Evolutionary conservation across 192 early-diverging fungal genomes (phyloP).

Genomic region (Linnemannia exigua): DNA sequence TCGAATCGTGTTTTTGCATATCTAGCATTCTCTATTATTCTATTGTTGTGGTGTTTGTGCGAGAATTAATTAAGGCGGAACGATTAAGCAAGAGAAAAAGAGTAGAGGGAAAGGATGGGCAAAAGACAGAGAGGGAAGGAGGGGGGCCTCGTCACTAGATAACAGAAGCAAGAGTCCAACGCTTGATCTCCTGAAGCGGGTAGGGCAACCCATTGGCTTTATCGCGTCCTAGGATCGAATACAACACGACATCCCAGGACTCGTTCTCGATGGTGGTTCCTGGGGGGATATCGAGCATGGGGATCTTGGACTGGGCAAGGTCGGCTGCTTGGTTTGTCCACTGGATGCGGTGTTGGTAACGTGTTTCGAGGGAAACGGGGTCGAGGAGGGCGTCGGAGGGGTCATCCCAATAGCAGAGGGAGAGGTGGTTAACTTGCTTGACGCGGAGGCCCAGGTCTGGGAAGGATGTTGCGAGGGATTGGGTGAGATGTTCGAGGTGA

Average conservation of each 20-base stretch:
- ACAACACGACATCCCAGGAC: slow-evolving; percentile 47
- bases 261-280: slow-evolving; percentile 2
- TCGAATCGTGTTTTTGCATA: too few relatives aligned
- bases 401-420: slow-evolving; percentile 45
- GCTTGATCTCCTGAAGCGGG: slow-evolving; percentile 33
- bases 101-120: too few relatives aligned
- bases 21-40: too few relatives aligned
- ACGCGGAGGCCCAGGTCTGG: slow-evolving; percentile 35
- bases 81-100: too few relatives aligned
- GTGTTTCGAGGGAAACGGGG: neutral
- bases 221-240: slow-evolving; percentile 25
- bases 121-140: too few relatives aligned
- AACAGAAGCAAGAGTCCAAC: slow-evolving; percentile 22
- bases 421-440: slow-evolving; percentile 43
- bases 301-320: neutral
- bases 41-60: too few relatives aligned
- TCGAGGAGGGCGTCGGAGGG: neutral
- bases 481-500: neutral
- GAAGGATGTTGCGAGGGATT: neutral
- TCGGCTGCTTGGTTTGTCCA: neutral
- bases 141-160: neutral
- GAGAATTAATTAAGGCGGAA: too few relatives aligned
- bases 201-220: slow-evolving; percentile 10
- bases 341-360: neutral
- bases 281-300: neutral